phyloP scores from a whole-genome alignment of 139 green algal species.

The Micromonas pusilla region DNA sequence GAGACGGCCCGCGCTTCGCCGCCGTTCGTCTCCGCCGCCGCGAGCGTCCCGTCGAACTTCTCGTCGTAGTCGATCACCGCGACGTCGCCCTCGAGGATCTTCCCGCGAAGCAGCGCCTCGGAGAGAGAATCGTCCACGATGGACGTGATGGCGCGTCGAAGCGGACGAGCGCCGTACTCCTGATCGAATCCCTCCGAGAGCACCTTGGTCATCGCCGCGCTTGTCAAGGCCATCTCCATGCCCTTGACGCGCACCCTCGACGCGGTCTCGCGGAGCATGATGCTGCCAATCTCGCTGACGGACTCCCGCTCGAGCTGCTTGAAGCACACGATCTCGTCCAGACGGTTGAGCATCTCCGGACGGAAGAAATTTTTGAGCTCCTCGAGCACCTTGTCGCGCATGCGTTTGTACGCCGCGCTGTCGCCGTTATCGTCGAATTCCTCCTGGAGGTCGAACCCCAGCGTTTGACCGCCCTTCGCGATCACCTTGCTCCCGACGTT shows the following conservation, averaged over 20 bases:
- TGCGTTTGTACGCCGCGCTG: conserved; percentile 41
- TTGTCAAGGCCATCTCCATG: conserved; percentile 38
- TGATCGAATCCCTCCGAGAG: conserved; percentile 44
- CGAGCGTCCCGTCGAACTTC: neutral
- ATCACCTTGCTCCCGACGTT: conserved; percentile 64
- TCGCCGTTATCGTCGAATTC: conserved; percentile 39
- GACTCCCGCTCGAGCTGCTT: conserved; percentile 49
- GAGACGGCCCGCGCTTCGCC: neutral
- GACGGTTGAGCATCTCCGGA: conserved; percentile 72
- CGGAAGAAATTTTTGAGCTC: conserved; percentile 72
- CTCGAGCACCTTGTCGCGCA: conserved; percentile 67
- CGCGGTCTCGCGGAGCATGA: conserved; percentile 30
- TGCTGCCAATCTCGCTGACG: conserved; percentile 31
- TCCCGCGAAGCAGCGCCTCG: conserved; percentile 37
- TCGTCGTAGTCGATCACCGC: conserved; percentile 20
- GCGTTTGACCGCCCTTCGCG: conserved; percentile 45
- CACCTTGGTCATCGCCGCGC: conserved; percentile 34
- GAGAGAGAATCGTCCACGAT: conserved; percentile 44
- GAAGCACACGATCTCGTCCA: conserved; percentile 84
- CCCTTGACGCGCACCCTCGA: conserved; percentile 25
- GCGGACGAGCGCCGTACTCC: conserved; percentile 41
- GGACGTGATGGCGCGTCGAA: conserved; percentile 41
- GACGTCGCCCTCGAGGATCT: conserved; percentile 28
- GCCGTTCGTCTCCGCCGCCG: neutral
- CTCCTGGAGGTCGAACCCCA: conserved; percentile 57